Evolutionary conservation across 345 rosid genomes (phyloP).

Genomic region (Arabidopsis suecica): DNA sequence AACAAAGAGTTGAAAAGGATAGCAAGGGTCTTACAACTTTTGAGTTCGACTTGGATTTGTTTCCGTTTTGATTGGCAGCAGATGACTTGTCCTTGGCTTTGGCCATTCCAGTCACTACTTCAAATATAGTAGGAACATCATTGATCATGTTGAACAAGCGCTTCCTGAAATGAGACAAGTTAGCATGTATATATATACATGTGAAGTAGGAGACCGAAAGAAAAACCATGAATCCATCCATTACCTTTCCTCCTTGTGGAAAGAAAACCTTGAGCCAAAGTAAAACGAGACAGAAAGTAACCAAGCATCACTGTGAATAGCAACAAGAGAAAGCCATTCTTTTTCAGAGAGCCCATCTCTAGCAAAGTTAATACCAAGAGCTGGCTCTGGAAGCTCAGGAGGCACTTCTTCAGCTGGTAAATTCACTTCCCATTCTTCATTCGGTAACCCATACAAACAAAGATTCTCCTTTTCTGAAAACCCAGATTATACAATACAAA

Average conservation of each 20-base stretch:
- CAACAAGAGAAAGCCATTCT: conserved; percentile 82
- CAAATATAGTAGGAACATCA: conserved; percentile 77
- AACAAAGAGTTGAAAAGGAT: not conserved
- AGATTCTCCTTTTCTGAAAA: conserved; percentile 81
- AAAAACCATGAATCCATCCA: not conserved
- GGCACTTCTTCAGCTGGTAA: conserved; percentile 92
- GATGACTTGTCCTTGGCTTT: conserved; percentile 56
- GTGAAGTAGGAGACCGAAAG: not conserved
- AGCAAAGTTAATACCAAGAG: conserved; percentile 84
- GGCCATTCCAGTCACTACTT: conserved; percentile 62
- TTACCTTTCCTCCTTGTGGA: conserved; percentile 72
- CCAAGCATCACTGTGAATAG: conserved; percentile 90
- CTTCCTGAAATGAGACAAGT: conserved; percentile 56
- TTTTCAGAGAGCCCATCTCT: conserved; percentile 83
- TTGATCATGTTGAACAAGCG: conserved; percentile 72
- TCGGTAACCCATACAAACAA: conserved; percentile 79
- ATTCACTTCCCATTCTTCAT: conserved; percentile 79
- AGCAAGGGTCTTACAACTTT: conserved; percentile 51
- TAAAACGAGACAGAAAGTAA: conserved; percentile 77
- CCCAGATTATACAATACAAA: not conserved
- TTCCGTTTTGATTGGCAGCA: conserved; percentile 62
- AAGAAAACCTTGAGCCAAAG: conserved; percentile 77
- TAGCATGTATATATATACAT: not conserved
- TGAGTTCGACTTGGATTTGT: conserved; percentile 60
- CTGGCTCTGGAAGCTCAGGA: conserved; percentile 91